phyloP scores from a whole-genome alignment of 345 rosid genomes.

The Syzygium oleosum region DNA sequence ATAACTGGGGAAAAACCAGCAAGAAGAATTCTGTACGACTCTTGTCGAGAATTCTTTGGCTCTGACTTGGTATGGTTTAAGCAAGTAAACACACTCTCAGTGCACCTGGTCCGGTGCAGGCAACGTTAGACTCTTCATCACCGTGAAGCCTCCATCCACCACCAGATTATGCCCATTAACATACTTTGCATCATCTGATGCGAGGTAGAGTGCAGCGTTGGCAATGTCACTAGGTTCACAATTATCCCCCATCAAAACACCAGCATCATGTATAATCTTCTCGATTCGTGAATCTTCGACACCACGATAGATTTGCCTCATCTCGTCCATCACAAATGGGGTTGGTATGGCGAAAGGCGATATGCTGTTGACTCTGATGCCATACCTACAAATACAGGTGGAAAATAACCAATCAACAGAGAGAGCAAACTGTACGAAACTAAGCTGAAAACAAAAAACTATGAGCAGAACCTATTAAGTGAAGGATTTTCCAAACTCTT shows the following conservation, averaged over 20 bases:
- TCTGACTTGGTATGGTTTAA: not conserved
- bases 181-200: conserved; percentile 74
- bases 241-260: conserved; percentile 43
- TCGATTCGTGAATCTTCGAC: conserved; percentile 19
- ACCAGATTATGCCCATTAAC: conserved; percentile 81
- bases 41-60: not conserved
- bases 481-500: not conserved
- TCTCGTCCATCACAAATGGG: conserved; percentile 43
- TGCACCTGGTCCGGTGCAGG: conserved; percentile 40
- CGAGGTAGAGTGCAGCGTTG: conserved; percentile 75
- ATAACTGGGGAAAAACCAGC: not conserved
- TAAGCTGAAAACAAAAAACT: not conserved
- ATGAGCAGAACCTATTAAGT: not conserved
- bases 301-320: conserved; percentile 31
- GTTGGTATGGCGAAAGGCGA: conserved; percentile 80
- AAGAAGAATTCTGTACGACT: not conserved
- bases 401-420: not conserved
- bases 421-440: not conserved
- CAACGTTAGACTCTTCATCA: conserved; percentile 37
- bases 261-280: conserved; percentile 28
- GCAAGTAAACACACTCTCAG: not conserved
- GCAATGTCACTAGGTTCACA: conserved; percentile 76
- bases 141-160: conserved; percentile 89
- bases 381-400: conserved; percentile 29
- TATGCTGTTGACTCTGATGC: conserved; percentile 68